Evolutionary conservation across 2,329 filamentous ascomycete genomes (phyloP), one percentile per base, ranked within the genome.

Genomic region (Magnaporthiopsis incrustans): DNA sequence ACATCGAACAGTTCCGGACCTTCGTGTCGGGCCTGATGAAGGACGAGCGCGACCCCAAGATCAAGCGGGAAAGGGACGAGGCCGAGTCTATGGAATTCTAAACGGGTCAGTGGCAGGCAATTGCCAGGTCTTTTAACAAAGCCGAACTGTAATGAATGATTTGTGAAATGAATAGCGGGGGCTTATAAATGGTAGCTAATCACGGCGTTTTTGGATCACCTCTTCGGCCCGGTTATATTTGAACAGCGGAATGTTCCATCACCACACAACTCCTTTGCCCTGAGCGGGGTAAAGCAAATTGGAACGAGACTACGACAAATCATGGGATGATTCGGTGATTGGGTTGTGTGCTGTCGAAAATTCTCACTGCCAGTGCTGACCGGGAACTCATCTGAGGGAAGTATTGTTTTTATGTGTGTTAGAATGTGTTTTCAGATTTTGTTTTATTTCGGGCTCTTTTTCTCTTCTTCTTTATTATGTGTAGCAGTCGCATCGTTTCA

Each of bases 1-100:
- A 96, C 73, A 87, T 98, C 50, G 93, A 98, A 65, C 88, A 89
- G 69, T 98, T 99, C 76, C 85, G 90, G 69, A 83, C 82, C 0
- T 96, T 97, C 76, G 91, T 98, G 10, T 83, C 85, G 12, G 83
- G 79, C 0, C 75, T 99, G 64, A 82, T 97, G 75, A 93, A 89
- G 74, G 94, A 96, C 65, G 87, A 89, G 73, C 80, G 81, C 67
- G 86, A 80, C 64, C 73, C 76, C 5, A 79, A 74, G 68, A 76
- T 85, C 6, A 86, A 86, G 78, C 72, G 83, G 65, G 84, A 86
- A 72, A 76, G 83, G 30, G 82, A 83, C 2, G 81, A 82, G 27
- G 75, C 75, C 2, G 74, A 76, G 30, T 72, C 75, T 0, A 81
- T 85, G 79, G 82, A 85, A 32, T 86, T 86, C 73, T 85, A 68